A percentile compares a stretch with the other conserved stretches of the same genome.
phyloP scores from a whole-genome alignment of 305 asterid genomes.

The Nicotiana rustica region DNA sequence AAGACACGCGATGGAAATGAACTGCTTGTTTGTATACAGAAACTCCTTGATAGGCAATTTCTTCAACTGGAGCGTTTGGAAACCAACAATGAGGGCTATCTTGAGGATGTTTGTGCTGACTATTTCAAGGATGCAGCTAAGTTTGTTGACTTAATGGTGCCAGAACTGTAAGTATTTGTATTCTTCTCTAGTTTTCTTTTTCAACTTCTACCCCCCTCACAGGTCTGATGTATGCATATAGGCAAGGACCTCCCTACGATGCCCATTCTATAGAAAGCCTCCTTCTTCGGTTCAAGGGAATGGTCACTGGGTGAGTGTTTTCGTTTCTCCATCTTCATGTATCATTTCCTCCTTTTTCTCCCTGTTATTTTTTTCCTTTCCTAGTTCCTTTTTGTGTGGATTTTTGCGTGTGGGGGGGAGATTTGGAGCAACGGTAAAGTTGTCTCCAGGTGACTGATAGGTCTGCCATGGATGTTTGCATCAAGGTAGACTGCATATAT shows the following conservation, averaged over 20 bases:
- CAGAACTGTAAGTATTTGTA: background rate
- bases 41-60: background rate
- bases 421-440: too few species aligned
- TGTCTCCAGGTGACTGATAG: too few species aligned
- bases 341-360: background rate
- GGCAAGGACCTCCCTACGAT: background rate
- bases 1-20: background rate
- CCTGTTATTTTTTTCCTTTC: background rate
- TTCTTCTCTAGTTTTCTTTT: background rate
- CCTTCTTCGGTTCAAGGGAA: background rate
- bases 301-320: background rate
- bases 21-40: background rate
- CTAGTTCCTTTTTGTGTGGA: background rate
- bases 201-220: background rate
- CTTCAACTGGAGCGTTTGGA: background rate
- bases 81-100: background rate
- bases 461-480: too few species aligned
- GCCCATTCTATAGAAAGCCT: background rate
- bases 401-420: too few species aligned
- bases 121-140: background rate
- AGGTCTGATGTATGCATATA: background rate
- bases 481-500: too few species aligned
- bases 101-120: background rate
- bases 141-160: background rate
- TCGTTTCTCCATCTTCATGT: background rate